Base-by-base conservation (phyloP, 73 alveolate species). In the Stentor coeruleus region DNA sequence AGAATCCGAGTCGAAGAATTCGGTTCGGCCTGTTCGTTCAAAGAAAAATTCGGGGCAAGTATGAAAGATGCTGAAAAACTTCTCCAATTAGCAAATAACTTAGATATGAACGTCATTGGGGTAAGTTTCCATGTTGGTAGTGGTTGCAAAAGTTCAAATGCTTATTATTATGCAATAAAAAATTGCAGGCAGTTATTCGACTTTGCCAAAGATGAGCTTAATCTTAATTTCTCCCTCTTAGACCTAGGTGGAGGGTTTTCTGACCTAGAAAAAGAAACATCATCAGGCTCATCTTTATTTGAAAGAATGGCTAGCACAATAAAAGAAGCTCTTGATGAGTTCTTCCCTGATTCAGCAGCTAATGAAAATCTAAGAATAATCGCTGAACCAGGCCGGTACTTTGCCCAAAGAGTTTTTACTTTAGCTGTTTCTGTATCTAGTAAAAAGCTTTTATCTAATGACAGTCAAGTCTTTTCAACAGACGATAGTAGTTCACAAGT, bases 231-330 rank as follows among this genome's bases (percentile, higher is more conserved):
- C n/a, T n/a, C 35, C 0, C 59, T 75, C 20, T 35, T 75, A 37
- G 83, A 75, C 39, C 33, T 75, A 26, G 83, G 66, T 20, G 83
- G 83, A 36, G 83, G 83, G 30, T 75, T 75, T 39, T 14, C 83
- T 75, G 72, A n/a, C 59, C n/a, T 26, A 37, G 83, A 40, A 75
- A 14, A 75, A 39, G 33, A 31, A 26, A 66, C 59, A 35, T 36
- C 26, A 20, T 37, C 15, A 38, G 38, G 28, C 6, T 6, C 20
- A 49, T 11, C 66, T 49, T 49, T 26, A 37, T 75, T 38, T 75
- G 83, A 75, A 26, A 39, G 38, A 38, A 40, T 38, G 1, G 66
- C 83, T n/a, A 37, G 37, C 30, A 39, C 33, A 15, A 75, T 36
- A 37, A 39, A 35, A 35, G 35, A 15, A 20, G 35, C 38, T 20